phyloP scores from a whole-genome alignment of 2,329 filamentous ascomycete genomes.

The Talaromyces sp. region DNA sequence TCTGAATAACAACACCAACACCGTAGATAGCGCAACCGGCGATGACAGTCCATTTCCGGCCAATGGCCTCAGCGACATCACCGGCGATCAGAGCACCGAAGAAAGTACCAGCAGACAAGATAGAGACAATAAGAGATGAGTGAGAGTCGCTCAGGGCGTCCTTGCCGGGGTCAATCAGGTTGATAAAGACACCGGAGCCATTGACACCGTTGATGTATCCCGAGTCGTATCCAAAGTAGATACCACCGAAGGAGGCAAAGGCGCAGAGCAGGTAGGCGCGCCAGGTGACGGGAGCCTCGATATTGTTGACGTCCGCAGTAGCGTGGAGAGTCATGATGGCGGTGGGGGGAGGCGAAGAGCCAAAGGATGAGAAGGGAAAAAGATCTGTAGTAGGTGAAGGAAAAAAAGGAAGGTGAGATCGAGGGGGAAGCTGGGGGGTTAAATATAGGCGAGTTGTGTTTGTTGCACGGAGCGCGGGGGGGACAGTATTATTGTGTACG shows the following conservation, averaged over 20 bases:
- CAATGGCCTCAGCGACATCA: conserved; percentile 70
- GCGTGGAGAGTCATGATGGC: conserved; percentile 21
- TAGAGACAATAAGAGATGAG: conserved; percentile 66
- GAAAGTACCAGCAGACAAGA: conserved; percentile 74
- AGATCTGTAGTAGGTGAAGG: background rate
- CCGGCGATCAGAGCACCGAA: conserved; percentile 73
- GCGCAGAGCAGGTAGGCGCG: conserved; percentile 59
- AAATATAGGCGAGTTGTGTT: background rate
- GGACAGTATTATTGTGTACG: background rate
- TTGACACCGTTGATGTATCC: conserved; percentile 53
- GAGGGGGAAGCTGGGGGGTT: background rate
- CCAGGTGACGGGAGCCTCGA: conserved; percentile 55
- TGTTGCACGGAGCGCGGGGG: background rate
- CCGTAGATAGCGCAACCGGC: conserved; percentile 68
- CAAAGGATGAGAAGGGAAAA: background rate
- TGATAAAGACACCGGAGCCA: conserved; percentile 48
- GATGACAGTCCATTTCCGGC: conserved; percentile 62
- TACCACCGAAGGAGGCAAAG: conserved; percentile 58
- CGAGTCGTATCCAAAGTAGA: conserved; percentile 58
- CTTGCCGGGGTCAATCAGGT: conserved; percentile 29
- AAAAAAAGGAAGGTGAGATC: background rate
- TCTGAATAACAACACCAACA: conserved; percentile 65
- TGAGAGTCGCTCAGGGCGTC: conserved; percentile 43
- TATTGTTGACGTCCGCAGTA: conserved; percentile 48
- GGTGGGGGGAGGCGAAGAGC: background rate